Evolutionary conservation across 1,284 basidiomycete genomes (phyloP).

Genomic region (Athelia sp.): DNA sequence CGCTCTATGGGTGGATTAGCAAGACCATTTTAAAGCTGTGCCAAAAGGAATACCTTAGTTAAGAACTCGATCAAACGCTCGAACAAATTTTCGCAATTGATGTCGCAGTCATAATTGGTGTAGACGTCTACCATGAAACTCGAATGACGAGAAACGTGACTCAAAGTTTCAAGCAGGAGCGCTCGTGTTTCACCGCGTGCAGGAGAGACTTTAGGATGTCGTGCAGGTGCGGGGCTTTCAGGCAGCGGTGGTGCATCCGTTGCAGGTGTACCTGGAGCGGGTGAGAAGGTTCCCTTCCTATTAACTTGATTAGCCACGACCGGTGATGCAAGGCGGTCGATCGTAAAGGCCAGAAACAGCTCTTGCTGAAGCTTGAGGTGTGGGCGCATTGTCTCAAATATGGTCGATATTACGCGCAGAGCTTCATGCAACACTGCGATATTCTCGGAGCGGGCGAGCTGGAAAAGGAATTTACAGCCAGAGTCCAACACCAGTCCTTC

Average conservation of each 20-base stretch:
- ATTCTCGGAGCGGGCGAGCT: constrained; percentile 88
- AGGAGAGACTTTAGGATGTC: constrained; percentile 55
- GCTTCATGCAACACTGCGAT: constrained; percentile 74
- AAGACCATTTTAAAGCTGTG: neutral
- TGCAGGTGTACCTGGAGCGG: constrained; percentile 54
- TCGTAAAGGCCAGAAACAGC: constrained; percentile 88
- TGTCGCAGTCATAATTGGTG: constrained; percentile 95
- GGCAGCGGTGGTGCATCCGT: constrained; percentile 40
- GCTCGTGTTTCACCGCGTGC: constrained; percentile 89
- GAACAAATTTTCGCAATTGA: constrained; percentile 95
- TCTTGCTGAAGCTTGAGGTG: constrained; percentile 97
- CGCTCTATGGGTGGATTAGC: constrained; percentile 45
- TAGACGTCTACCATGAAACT: constrained; percentile 96
- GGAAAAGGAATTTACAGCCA: constrained; percentile 95
- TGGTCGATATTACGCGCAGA: constrained; percentile 81
- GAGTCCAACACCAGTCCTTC: constrained; percentile 76
- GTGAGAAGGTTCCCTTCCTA: constrained; percentile 31
- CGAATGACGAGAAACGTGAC: constrained; percentile 74
- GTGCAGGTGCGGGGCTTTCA: constrained; percentile 45
- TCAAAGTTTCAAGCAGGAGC: constrained; percentile 85
- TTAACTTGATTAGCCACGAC: constrained; percentile 21
- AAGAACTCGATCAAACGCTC: constrained; percentile 90
- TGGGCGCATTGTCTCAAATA: constrained; percentile 85
- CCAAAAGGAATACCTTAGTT: constrained; percentile 54
- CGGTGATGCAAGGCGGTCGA: constrained; percentile 81